Evolutionary conservation across 345 rosid species (phyloP).

Genomic region (Camelina sativa): DNA sequence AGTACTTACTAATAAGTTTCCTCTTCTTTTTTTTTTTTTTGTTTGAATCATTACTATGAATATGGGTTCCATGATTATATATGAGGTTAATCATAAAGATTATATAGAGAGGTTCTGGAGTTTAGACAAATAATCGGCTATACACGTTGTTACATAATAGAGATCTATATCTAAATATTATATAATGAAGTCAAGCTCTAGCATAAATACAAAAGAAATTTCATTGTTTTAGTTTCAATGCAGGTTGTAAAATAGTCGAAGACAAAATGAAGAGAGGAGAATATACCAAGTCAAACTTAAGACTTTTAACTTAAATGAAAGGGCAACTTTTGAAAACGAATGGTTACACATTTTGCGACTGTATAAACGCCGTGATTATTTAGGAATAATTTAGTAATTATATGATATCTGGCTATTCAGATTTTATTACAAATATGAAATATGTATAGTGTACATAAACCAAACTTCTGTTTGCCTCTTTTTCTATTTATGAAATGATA

Average conservation of each 20-base stretch:
- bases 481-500: not conserved
- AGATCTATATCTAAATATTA: slow-evolving; percentile 14
- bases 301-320: slow-evolving; percentile 37
- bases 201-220: not conserved
- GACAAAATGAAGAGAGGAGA: slow-evolving; percentile 7
- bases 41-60: slow-evolving; percentile 19
- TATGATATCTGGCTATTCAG: slow-evolving; percentile 26
- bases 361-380: slow-evolving; percentile 33
- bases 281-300: slow-evolving; percentile 39
- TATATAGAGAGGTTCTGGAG: slow-evolving; percentile 15
- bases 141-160: slow-evolving; percentile 46
- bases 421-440: not conserved
- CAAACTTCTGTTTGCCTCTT: not conserved
- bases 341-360: slow-evolving; percentile 16
- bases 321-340: slow-evolving; percentile 22
- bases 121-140: slow-evolving; percentile 43
- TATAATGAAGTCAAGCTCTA: slow-evolving; percentile 36
- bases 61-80: slow-evolving; percentile 31
- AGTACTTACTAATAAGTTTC: slow-evolving; percentile 2
- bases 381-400: slow-evolving; percentile 11
- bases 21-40: too few species aligned
- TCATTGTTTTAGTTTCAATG: not conserved
- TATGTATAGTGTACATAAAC: not conserved
- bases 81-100: slow-evolving; percentile 34
- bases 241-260: slow-evolving; percentile 28